phyloP scores from a whole-genome alignment of 352 stramenopile species.

The Phytopythium aichiense region DNA sequence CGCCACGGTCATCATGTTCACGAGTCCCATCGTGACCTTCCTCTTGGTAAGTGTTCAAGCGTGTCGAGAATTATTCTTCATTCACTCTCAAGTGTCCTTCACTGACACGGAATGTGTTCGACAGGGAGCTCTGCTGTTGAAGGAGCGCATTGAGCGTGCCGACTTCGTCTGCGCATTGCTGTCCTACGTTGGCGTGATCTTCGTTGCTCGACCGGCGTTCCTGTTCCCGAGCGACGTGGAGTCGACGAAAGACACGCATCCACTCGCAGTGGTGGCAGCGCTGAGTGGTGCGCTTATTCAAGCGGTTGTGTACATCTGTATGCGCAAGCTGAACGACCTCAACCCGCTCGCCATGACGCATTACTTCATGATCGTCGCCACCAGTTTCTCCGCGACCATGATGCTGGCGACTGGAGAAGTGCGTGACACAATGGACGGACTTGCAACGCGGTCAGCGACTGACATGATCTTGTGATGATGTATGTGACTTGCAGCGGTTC shows the following conservation, averaged over 20 bases:
- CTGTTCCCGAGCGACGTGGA: conserved; percentile 31
- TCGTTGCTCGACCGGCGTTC: conserved; percentile 46
- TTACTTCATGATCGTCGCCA: conserved; percentile 44
- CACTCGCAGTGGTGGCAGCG: conserved; percentile 28
- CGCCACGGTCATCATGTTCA: conserved; percentile 64
- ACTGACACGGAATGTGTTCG: not conserved
- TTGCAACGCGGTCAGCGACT: not conserved
- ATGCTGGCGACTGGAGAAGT: conserved; percentile 24
- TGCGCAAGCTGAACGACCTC: conserved; percentile 46
- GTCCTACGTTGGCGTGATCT: conserved; percentile 51
- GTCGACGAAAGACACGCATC: conserved; percentile 13
- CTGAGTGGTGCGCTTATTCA: conserved; percentile 26
- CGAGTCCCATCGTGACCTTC: conserved; percentile 57
- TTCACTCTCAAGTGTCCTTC: no score
- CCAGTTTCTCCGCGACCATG: conserved; percentile 20
- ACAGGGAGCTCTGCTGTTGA: conserved; percentile 39
- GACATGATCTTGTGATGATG: no score
- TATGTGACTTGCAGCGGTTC: no score
- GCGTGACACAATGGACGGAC: not conserved
- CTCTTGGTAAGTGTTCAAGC: conserved; percentile 27
- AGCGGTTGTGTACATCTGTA: conserved; percentile 38
- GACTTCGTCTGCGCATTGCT: conserved; percentile 36
- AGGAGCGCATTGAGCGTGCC: conserved; percentile 39
- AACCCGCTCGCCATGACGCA: conserved; percentile 37
- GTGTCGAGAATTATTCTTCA: no score